These are phyloP conservation scores for Brasilioporus rufonigricans DNA, from an alignment of 768 basidiomycete species.

Conservation along the genomic window DNA sequence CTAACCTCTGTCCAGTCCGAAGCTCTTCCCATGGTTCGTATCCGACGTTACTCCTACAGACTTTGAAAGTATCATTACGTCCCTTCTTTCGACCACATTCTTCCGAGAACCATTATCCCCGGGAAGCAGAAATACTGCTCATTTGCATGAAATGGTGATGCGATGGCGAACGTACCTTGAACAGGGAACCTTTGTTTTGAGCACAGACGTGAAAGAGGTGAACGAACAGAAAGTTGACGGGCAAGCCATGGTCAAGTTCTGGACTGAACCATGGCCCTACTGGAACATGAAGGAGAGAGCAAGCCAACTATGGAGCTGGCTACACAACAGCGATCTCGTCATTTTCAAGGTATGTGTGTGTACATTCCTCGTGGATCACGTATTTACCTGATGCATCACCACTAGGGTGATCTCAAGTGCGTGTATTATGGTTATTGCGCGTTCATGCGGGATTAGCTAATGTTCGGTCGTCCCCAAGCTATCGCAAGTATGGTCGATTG, in stretches of 20 bases:
- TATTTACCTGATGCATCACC: not conserved
- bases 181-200: constrained; percentile 67
- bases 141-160: constrained; percentile 57
- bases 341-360: constrained; percentile 72
- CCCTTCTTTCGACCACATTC: constrained; percentile 60
- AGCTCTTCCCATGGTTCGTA: constrained; percentile 96
- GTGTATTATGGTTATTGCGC: constrained; percentile 26
- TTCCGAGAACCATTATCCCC: constrained; percentile 36
- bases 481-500: constrained; percentile 66
- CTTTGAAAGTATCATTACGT: constrained; percentile 58
- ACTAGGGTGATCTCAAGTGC: constrained; percentile 89
- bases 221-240: constrained; percentile 24
- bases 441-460: not conserved
- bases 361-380: not conserved
- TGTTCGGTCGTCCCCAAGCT: constrained; percentile 41
- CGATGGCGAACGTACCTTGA: constrained; percentile 78
- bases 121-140: constrained; percentile 29
- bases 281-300: constrained; percentile 66
- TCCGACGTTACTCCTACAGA: constrained; percentile 91
- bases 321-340: constrained; percentile 63
- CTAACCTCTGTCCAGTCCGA: constrained; percentile 57
- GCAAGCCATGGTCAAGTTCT: constrained; percentile 46
- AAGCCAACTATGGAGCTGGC: constrained; percentile 45
- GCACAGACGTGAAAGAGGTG: constrained; percentile 35
- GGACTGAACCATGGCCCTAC: constrained; percentile 75